Conservation (phyloP, 1,139 yeast species). For the Protomyces inouyei region DNA sequence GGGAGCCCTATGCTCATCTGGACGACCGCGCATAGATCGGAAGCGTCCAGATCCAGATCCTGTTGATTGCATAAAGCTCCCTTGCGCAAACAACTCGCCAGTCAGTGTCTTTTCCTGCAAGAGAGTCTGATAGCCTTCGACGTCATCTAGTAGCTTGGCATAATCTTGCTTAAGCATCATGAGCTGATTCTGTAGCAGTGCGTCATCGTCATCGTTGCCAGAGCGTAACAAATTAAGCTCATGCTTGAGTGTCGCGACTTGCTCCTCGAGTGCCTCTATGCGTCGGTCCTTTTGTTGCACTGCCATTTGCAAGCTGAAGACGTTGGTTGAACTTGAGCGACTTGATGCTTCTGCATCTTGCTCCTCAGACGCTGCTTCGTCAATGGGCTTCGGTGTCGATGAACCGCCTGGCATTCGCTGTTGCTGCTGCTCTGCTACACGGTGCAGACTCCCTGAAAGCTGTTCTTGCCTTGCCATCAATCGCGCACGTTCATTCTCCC, state of each 20-base stretch:
- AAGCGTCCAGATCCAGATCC: neutral
- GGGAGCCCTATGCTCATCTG: neutral
- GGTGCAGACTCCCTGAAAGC: conserved; percentile 3
- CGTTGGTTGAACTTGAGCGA: neutral
- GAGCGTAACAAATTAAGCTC: neutral
- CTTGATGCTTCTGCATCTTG: neutral
- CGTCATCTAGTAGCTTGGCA: conserved; percentile 4
- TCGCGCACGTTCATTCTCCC: neutral
- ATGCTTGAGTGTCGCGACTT: neutral
- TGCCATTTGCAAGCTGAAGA: conserved; percentile 10
- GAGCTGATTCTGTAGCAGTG: neutral
- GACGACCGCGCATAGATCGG: conserved; percentile 15
- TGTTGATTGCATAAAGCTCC: conserved; percentile 18
- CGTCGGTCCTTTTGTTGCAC: conserved; percentile 8
- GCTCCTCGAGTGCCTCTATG: neutral
- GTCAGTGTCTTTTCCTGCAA: conserved; percentile 13
- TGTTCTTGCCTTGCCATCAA: neutral
- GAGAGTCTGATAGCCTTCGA: conserved; percentile 17
- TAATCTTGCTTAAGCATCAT: conserved; percentile 2
- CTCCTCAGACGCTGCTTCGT: neutral
- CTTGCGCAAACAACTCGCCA: conserved; percentile 12
- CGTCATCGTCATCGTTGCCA: neutral
- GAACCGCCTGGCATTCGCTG: neutral
- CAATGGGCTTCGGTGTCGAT: neutral
- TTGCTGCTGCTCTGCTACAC: neutral